These are phyloP conservation scores for Corchorus olitorius DNA, from an alignment of 345 rosid species.

Conservation along the genomic window DNA sequence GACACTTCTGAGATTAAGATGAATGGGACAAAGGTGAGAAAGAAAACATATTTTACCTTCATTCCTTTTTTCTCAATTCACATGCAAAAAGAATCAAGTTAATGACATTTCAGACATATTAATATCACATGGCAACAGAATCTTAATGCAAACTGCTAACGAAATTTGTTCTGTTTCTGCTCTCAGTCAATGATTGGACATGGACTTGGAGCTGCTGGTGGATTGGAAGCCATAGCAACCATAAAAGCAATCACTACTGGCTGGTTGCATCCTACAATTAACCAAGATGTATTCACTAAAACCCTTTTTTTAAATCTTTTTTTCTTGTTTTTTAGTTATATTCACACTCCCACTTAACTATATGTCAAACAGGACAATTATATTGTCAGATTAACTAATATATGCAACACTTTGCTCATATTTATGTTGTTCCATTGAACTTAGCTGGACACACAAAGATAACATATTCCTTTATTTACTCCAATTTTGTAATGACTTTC, in stretches of 20 bases:
- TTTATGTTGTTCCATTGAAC: not conserved
- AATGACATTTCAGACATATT: not conserved
- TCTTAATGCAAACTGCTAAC: not conserved
- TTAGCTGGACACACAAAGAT: not conserved
- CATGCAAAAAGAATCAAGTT: not conserved
- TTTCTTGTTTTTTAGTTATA: not conserved
- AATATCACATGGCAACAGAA: not conserved
- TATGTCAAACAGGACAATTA: not conserved
- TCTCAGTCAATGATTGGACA: slow-evolving; percentile 68
- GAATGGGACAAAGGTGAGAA: slow-evolving; percentile 66
- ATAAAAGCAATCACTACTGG: slow-evolving; percentile 71
- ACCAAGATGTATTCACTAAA: slow-evolving; percentile 55
- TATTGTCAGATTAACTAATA: not conserved
- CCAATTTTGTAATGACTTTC: not conserved
- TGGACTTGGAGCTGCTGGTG: slow-evolving; percentile 74
- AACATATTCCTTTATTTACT: not conserved
- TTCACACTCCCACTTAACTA: not conserved
- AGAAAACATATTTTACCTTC: not conserved
- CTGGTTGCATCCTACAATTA: slow-evolving; percentile 70
- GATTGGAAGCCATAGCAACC: slow-evolving; percentile 68
- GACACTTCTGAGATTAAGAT: slow-evolving; percentile 70
- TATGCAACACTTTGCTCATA: not conserved
- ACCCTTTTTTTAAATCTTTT: not conserved
- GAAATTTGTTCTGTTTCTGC: not conserved
- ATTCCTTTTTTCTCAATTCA: not conserved